These are phyloP conservation scores for Podospora pseudopauciseta DNA, from an alignment of 495 filamentous ascomycete genomes.

Conservation along the genomic window DNA sequence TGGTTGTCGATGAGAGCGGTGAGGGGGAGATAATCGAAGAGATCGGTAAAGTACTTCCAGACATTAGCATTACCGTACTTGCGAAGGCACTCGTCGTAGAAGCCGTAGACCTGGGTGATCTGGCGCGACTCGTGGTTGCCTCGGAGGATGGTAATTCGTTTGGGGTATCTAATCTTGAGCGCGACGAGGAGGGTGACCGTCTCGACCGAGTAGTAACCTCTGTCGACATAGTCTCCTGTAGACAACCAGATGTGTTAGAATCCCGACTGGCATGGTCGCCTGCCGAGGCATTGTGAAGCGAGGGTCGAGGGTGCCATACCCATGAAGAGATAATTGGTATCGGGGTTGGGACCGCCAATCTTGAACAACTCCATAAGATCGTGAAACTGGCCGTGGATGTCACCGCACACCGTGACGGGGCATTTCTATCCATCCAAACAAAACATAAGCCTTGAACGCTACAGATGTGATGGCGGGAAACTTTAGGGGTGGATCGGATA, in stretches of 20 bases:
- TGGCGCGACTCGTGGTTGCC: slow-evolving; percentile 97
- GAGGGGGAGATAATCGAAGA: slow-evolving; percentile 97
- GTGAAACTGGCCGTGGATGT: slow-evolving; percentile 92
- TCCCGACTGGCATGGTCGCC: slow-evolving; percentile 2
- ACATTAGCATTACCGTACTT: slow-evolving; percentile 99
- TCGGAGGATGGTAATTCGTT: slow-evolving; percentile 93
- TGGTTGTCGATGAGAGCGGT: slow-evolving; percentile 99
- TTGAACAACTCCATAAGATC: slow-evolving; percentile 94
- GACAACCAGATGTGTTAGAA: slow-evolving; percentile 19
- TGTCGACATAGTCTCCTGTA: slow-evolving; percentile 90
- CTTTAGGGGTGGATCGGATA: neutral
- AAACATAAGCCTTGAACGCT: slow-evolving; percentile 14
- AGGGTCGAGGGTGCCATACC: slow-evolving; percentile 49
- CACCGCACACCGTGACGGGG: slow-evolving; percentile 88
- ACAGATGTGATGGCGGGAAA: neutral
- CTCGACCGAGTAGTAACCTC: slow-evolving; percentile 96
- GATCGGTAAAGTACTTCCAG: slow-evolving; percentile 99
- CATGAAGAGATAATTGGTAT: slow-evolving; percentile 96
- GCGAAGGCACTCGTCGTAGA: slow-evolving; percentile 95
- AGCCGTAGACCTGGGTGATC: slow-evolving; percentile 96
- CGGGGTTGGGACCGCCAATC: slow-evolving; percentile 85
- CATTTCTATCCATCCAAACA: slow-evolving; percentile 63
- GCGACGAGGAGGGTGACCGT: slow-evolving; percentile 91
- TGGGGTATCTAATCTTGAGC: slow-evolving; percentile 92
- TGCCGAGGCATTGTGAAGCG: neutral